A percentile compares a stretch with the other conserved stretches of the same genome.
Conservation (phyloP, 257 asterid genomes). For the Solanum chmielewskii region DNA sequence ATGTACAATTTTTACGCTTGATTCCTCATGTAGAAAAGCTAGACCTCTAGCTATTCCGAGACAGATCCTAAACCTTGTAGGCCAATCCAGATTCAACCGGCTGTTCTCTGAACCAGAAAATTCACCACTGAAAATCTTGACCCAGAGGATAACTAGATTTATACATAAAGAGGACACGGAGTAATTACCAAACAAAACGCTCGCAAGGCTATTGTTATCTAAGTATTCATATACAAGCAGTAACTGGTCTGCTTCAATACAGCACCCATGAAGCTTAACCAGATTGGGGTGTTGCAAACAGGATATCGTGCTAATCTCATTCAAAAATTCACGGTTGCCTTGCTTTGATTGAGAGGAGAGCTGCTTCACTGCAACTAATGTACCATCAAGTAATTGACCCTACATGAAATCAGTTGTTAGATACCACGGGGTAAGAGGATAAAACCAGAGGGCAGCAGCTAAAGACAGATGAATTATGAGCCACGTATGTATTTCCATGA, state of each 20-base stretch:
- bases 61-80: slow-evolving; percentile 17
- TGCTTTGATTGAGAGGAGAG: slow-evolving; percentile 80
- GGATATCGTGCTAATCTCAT: slow-evolving; percentile 83
- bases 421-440: not conserved
- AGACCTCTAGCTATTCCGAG: slow-evolving; percentile 31
- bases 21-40: slow-evolving; percentile 28
- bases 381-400: slow-evolving; percentile 71
- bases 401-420: slow-evolving; percentile 8
- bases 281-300: slow-evolving; percentile 77
- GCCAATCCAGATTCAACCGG: slow-evolving; percentile 20
- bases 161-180: not conserved
- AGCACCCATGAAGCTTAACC: slow-evolving; percentile 79
- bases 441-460: not conserved
- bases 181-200: slow-evolving; percentile 44
- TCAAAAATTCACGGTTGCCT: slow-evolving; percentile 79
- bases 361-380: slow-evolving; percentile 76
- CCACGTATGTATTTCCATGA: not conserved
- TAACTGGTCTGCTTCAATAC: slow-evolving; percentile 78
- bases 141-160: not conserved
- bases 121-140: not conserved
- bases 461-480: not conserved
- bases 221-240: slow-evolving; percentile 70
- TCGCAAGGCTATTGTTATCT: slow-evolving; percentile 89
- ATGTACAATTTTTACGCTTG: slow-evolving; percentile 19
- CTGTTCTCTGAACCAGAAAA: slow-evolving; percentile 13